phyloP scores from a whole-genome alignment of 768 basidiomycete genomes.

The Gelatoporia subvermispora region DNA sequence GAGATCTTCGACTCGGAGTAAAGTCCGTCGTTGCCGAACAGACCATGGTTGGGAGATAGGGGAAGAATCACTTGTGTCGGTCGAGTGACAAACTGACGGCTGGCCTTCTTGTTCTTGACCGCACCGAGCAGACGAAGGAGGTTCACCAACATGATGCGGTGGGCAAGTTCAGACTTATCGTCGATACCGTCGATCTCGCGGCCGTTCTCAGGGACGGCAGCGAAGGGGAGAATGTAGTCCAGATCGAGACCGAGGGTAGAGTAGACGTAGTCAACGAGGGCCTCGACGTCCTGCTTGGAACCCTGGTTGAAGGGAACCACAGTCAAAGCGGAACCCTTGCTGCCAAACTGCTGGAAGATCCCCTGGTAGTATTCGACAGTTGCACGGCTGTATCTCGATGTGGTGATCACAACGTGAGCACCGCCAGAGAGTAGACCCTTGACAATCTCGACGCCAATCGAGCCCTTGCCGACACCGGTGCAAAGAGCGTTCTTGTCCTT shows the following conservation, averaged over 20 bases:
- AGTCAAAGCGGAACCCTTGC: conserved; percentile 92
- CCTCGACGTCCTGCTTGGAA: conserved; percentile 97
- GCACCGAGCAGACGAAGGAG: conserved; percentile 93
- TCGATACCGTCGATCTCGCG: conserved; percentile 97
- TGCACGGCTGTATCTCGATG: conserved; percentile 92
- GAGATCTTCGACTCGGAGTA: conserved; percentile 99
- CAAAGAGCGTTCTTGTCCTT: conserved; percentile 98
- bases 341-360: conserved; percentile 93
- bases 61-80: conserved; percentile 98
- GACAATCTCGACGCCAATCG: conserved; percentile 95
- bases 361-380: conserved; percentile 98
- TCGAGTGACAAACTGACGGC: conserved; percentile 91
- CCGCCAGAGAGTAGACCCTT: conserved; percentile 96
- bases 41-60: conserved; percentile 95
- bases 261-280: conserved; percentile 97
- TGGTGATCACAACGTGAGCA: conserved; percentile 95
- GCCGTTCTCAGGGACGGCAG: conserved; percentile 97
- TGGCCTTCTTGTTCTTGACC: conserved; percentile 98
- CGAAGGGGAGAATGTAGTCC: conserved; percentile 98
- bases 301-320: conserved; percentile 99
- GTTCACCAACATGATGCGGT: conserved; percentile 98
- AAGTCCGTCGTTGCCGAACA: conserved; percentile 96
- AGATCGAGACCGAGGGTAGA: conserved; percentile 91
- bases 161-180: conserved; percentile 95
- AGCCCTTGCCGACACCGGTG: conserved; percentile 96